phyloP scores from a whole-genome alignment of 2,329 filamentous ascomycete species.

The Ophiostoma sp. region DNA sequence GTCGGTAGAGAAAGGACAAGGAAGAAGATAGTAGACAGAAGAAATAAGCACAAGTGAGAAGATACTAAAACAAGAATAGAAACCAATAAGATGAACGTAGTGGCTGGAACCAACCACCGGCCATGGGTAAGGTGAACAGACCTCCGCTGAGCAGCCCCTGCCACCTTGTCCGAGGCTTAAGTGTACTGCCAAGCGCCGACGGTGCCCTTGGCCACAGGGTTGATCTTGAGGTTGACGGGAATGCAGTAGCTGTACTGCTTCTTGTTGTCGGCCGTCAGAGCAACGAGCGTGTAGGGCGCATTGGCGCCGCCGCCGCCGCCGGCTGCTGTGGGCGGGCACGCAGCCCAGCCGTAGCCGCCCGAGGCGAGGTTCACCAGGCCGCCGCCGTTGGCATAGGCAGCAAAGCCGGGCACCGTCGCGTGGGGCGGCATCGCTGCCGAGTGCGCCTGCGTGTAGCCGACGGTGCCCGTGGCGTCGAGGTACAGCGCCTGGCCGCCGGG shows the following conservation, averaged over 20 bases:
- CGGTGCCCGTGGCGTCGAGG: slow-evolving; percentile 29
- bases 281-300: slow-evolving; percentile 29
- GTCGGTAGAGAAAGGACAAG: background rate
- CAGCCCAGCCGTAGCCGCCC: slow-evolving; percentile 30
- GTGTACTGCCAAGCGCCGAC: slow-evolving; percentile 33
- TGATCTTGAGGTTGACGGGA: slow-evolving; percentile 32
- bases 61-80: slow-evolving; percentile 2
- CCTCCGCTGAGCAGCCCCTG: no score
- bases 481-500: slow-evolving; percentile 35
- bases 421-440: slow-evolving; percentile 32
- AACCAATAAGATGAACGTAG: background rate
- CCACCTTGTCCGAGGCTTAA: slow-evolving; percentile 12
- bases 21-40: background rate
- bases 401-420: slow-evolving; percentile 29
- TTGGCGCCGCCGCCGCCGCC: slow-evolving; percentile 21
- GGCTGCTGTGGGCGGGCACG: slow-evolving; percentile 30
- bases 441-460: slow-evolving; percentile 35
- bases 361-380: slow-evolving; percentile 34
- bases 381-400: slow-evolving; percentile 32
- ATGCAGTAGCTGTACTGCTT: slow-evolving; percentile 27
- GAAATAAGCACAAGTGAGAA: background rate
- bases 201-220: slow-evolving; percentile 25
- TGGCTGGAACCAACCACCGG: background rate
- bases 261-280: slow-evolving; percentile 29
- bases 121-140: no score